Evolutionary conservation across 371 early-diverging fungal species (phyloP), one percentile per base, ranked within the genome.

Genomic region (Circinella minor): DNA sequence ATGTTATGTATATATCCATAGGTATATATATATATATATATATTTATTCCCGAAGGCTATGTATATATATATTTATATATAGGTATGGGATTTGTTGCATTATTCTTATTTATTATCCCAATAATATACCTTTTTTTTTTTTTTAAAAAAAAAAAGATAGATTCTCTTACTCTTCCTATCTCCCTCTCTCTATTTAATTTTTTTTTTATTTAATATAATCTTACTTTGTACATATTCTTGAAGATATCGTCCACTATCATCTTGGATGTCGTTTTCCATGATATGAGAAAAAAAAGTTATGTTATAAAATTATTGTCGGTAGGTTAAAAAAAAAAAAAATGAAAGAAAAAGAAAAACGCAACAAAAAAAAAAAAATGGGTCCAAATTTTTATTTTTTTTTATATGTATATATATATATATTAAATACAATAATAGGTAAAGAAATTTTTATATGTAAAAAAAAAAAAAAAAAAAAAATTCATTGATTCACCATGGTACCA

Each of bases 151-250:
- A n/a, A n/a, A n/a, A n/a, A n/a, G 27, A 27, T 27, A 27, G 27
- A 46, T 34, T 20, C 55, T 55, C 64, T 17, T 65, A 36, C 14
- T 55, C 51, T 47, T 3, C 3, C 55, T 55, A 2, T 55, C 55
- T 55, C 55, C 3, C 55, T 55, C 55, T 55, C 18, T 17, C 11
- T 17, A 0, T 55, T 55, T 17, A 1, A 15, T n/a, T n/a, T 20
- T 20, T 14, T 14, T 1, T 17, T 55, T 55, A n/a, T 27, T 27
- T 27, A 15, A 71, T 8, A 61, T 13, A 66, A 70, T 6, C 59
- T 71, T 74, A 83, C 81, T 81, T 63, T 75, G 71, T 34, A 83
- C 68, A 65, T 78, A 83, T 69, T 83, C 83, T 76, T 83, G 81
- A 18, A 83, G 62, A 43, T 83, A 83, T 66, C 76, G 66, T n/a